Conservation (phyloP, 768 basidiomycete genomes). For the Tricholoma terreum region DNA sequence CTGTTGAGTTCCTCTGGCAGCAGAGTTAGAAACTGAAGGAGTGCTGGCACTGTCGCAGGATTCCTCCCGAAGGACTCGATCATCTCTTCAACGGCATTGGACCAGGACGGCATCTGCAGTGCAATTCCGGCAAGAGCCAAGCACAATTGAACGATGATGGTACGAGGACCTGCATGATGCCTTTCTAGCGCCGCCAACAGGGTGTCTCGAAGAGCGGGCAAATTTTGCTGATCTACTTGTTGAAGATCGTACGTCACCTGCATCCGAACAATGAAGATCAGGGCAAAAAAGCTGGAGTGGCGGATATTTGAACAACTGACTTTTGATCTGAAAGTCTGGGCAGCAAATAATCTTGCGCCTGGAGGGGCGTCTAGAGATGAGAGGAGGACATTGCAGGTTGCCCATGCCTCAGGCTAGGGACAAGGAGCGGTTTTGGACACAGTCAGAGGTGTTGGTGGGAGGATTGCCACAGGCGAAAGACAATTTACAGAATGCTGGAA, state of each 20-base stretch:
- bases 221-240: constrained; percentile 74
- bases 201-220: constrained; percentile 83
- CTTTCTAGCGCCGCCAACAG: constrained; percentile 71
- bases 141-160: constrained; percentile 85
- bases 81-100: constrained; percentile 73
- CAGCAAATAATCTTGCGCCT: constrained; percentile 88
- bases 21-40: constrained; percentile 87
- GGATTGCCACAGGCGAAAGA: constrained; percentile 69
- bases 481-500: constrained; percentile 98
- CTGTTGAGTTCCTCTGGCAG: constrained; percentile 85
- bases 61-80: constrained; percentile 84
- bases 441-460: constrained; percentile 65
- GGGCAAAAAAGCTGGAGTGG: constrained; percentile 12
- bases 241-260: constrained; percentile 95
- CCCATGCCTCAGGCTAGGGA: constrained; percentile 93
- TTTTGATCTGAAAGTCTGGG: constrained; percentile 95
- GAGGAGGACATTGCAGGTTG: constrained; percentile 89
- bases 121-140: constrained; percentile 89
- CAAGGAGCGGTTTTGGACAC: constrained; percentile 53
- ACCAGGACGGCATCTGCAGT: constrained; percentile 85
- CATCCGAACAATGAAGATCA: constrained; percentile 29
- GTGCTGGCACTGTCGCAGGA: constrained; percentile 75
- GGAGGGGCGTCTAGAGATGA: constrained; percentile 72
- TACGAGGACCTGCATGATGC: constrained; percentile 75
- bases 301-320: constrained; percentile 41